phyloP scores from a whole-genome alignment of 2,329 filamentous ascomycete species.

The Aspergillus fijiensis region DNA sequence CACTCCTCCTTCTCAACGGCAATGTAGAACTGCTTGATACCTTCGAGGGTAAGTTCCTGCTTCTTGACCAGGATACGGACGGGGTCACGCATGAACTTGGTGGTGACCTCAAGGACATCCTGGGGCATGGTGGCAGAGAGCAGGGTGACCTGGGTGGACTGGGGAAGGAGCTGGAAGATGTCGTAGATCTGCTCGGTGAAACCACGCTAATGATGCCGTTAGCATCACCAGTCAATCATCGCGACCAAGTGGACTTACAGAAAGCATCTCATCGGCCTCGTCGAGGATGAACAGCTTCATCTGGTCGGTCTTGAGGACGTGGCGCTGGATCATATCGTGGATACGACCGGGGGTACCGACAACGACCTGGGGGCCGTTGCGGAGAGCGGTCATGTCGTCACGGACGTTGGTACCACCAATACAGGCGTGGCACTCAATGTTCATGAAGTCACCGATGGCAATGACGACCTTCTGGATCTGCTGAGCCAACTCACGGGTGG shows the following conservation, averaged over 20 bases:
- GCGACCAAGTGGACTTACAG: constrained; percentile 25
- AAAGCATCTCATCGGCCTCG: constrained; percentile 97
- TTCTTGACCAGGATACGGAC: constrained; percentile 99
- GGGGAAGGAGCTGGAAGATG: constrained; percentile 97
- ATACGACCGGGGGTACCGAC: constrained; percentile 98
- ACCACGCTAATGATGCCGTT: constrained; percentile 63
- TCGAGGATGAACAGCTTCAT: constrained; percentile 99
- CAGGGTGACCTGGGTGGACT: constrained; percentile 97
- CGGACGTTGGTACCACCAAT: constrained; percentile 98
- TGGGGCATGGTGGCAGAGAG: constrained; percentile 98
- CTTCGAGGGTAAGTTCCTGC: constrained; percentile 98
- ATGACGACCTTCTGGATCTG: constrained; percentile 99
- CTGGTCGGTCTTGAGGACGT: constrained; percentile 91
- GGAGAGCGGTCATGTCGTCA: constrained; percentile 97
- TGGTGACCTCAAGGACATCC: constrained; percentile 98
- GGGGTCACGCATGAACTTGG: constrained; percentile 99
- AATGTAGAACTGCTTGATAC: constrained; percentile 99
- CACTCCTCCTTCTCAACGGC: constrained; percentile 99
- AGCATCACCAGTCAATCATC: constrained; percentile 6
- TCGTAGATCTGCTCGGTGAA: constrained; percentile 99
- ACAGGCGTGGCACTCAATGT: constrained; percentile 97
- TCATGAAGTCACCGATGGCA: constrained; percentile 99
- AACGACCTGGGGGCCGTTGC: constrained; percentile 94
- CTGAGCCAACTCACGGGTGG: constrained; percentile 96
- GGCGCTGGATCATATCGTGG: constrained; percentile 98